Evolutionary conservation across 805 yeast species (phyloP), one percentile per base, ranked within the genome.

Genomic region (Grigorovia yakushimaensis): DNA sequence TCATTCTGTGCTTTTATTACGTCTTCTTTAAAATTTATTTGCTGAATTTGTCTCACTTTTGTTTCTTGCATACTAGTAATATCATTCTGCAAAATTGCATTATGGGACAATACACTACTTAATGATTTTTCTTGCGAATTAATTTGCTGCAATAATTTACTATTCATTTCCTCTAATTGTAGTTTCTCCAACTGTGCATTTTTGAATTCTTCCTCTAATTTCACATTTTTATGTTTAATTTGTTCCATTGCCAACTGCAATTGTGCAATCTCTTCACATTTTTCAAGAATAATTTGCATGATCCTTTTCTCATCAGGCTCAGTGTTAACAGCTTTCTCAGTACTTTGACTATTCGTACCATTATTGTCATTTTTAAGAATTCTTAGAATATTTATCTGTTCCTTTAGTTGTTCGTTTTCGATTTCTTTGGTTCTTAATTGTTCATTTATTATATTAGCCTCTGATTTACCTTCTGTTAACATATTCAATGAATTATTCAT

Each of bases 111-210:
- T 10, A 57, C 40, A 2, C 47, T 47, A 42, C 50, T 47, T 18
- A 59, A 47, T 15, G 58, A 52, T 35, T 47, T 38, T 42, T 58
- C 61, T 23, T 58, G 52, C 3, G 41, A 33, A 9, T 55, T 50
- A 21, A 58, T 49, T 47, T 56, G 59, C 11, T 54, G 54, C 36
- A 58, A 35, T 20, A 59, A 49, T 39, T 51, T 56, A 15, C 44
- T n/a, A 49, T 59, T 59, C 59, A 58, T 54, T 2, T 52, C 43
- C 41, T 57, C 59, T 38, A 55, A 43, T 19, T 53, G 48, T 40
- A 44, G 27, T 30, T 23, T 33, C 13, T 33, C 39, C n/a, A 15
- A 3, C 18, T 33, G 18, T 10, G 48, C 52, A 22, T 50, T 59
- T 1, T 50, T 45, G 2, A 37, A 41, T 35, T 44, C 43, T 21